phyloP scores from a whole-genome alignment of 345 rosid species.

The Eucalyptus grandis region DNA sequence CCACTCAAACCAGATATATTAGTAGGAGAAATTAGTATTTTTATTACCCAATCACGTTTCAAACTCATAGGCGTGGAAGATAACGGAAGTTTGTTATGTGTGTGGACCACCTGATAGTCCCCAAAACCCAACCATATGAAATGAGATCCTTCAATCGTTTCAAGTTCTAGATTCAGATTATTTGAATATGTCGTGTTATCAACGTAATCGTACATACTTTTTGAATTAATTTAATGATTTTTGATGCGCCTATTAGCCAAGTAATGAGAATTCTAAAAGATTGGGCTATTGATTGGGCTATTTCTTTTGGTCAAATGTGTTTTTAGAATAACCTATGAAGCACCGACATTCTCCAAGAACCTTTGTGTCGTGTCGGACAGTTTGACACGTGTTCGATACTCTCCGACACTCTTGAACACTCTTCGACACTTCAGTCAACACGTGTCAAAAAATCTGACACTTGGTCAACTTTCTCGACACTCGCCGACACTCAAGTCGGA shows the following conservation, averaged over 20 bases:
- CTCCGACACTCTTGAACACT: accelerated
- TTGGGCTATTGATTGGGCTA: neutral
- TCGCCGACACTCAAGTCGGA: accelerated
- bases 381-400: accelerated
- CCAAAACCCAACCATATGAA: neutral
- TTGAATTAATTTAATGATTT: neutral
- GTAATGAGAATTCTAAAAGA: neutral
- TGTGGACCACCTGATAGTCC: neutral
- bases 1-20: neutral
- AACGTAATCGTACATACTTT: neutral
- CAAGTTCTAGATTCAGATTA: neutral
- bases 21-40: neutral
- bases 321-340: too few species aligned
- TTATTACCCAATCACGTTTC: neutral
- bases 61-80: neutral
- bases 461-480: accelerated
- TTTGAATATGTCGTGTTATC: too few species aligned
- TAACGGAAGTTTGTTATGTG: neutral
- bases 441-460: accelerated
- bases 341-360: too few species aligned
- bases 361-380: too few species aligned
- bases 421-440: too few species aligned
- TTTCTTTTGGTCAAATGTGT: neutral
- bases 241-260: neutral
- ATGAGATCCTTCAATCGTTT: neutral